Conservation (phyloP, 1,284 basidiomycete genomes). For the Cystobasidiaceae sp. region DNA sequence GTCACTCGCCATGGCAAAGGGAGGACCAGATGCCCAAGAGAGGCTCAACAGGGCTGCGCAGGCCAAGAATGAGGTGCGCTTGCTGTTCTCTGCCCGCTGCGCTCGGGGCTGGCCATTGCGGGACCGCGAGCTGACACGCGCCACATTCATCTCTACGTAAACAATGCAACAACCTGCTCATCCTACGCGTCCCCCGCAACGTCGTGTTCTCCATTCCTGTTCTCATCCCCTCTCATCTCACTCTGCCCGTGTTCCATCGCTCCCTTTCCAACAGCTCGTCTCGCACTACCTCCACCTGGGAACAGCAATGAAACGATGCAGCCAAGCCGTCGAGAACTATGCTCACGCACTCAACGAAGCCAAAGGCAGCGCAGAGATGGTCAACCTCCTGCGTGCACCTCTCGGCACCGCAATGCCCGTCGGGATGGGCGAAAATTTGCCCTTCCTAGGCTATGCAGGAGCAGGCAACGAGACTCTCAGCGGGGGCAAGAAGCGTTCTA, state of each 20-base stretch:
- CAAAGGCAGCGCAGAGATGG: conserved; percentile 35
- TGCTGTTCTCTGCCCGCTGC: not conserved
- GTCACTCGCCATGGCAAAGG: not conserved
- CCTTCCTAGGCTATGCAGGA: conserved; percentile 33
- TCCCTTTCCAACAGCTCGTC: conserved; percentile 45
- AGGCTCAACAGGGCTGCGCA: not conserved
- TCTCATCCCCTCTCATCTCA: not conserved
- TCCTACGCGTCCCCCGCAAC: not conserved
- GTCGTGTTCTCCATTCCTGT: not conserved
- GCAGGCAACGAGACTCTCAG: not conserved
- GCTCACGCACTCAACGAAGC: conserved; percentile 35
- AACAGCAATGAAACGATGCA: conserved; percentile 47
- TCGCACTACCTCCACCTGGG: conserved; percentile 47
- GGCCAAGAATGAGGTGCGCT: conserved; percentile 10
- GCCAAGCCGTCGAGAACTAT: conserved; percentile 47
- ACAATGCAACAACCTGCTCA: not conserved
- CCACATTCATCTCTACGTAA: not conserved
- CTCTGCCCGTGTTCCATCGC: not conserved
- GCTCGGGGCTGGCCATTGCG: not conserved
- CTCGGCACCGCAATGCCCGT: conserved; percentile 33
- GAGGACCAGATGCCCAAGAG: not conserved
- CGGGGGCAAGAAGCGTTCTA: not conserved
- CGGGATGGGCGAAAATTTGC: conserved; percentile 34
- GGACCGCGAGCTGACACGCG: not conserved
- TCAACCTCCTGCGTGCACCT: conserved; percentile 38